Base-by-base conservation (phyloP, 2,329 filamentous ascomycete genomes). In the Orbilia ellipsospora region DNA sequence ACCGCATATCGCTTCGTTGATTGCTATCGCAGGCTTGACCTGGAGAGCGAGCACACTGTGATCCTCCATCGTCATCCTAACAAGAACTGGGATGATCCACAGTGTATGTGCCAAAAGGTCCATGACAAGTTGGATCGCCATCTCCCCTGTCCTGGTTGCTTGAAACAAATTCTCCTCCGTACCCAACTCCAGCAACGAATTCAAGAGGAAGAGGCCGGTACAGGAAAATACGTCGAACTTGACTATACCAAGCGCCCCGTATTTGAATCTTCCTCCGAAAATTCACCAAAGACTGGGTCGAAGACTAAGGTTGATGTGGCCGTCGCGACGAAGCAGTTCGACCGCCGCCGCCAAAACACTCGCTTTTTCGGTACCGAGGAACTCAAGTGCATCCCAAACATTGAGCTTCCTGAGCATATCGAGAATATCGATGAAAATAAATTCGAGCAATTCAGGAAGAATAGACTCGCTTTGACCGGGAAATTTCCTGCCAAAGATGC, bases 211-310 rank as follows among this genome's bases (percentile, higher is more conserved):
- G 40, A 57, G 4, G 62, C 56, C 13, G 20, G 31, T 13, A n/a
- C 55, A 10, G 56, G 50, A 4, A 16, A 28, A 40, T 13, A 51
- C 10, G 68, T 66, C 8, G 40, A 66, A 15, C 12, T 73, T 0
- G 61, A 66, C 13, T 73, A 62, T 23, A 65, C 42, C 4, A 57
- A 57, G 5, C 26, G 48, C 5, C 62, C 69, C 2, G 62, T 73
- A 1, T 73, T 73, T 36, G 31, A 36, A 36, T 36, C 31, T 6
- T 36, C 31, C 31, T 7, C 31, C 8, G 31, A 36, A 36, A 10
- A 1, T 36, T 36, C 31, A 36, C 31, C 31, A 10, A 10, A 36
- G 31, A 6, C 31, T 6, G 31, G 8, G 31, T 6, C 10, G 8
- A 36, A 36, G 31, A 36, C 5, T 6, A 7, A 36, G 31, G 31